Conservation (phyloP, 2,329 filamentous ascomycete species). For the Epicoccum sorghinum region DNA sequence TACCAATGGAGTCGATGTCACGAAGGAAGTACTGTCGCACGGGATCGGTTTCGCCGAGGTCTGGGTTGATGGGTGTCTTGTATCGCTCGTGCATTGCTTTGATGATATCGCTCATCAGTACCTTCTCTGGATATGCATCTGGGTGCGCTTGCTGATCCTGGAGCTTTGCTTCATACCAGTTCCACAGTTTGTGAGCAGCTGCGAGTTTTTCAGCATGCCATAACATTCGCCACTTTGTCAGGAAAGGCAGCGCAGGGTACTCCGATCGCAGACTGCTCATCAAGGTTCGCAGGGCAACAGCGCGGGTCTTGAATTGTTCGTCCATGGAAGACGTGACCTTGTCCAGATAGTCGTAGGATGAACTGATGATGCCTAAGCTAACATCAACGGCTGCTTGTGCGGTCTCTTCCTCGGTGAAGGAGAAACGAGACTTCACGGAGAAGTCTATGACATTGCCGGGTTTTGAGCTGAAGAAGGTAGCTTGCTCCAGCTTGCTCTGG, state of each 20-base stretch:
- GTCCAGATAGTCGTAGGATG: constrained; percentile 75
- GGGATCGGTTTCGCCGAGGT: constrained; percentile 74
- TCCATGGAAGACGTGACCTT: constrained; percentile 77
- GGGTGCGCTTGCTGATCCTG: constrained; percentile 72
- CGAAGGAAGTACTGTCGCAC: constrained; percentile 84
- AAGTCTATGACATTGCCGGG: constrained; percentile 89
- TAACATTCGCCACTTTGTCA: constrained; percentile 79
- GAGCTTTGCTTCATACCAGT: constrained; percentile 72
- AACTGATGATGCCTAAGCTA: constrained; percentile 81
- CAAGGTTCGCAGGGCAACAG: constrained; percentile 75
- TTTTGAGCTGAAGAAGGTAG: constrained; percentile 86
- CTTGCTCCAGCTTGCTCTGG: constrained; percentile 90
- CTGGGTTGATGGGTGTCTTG: constrained; percentile 69
- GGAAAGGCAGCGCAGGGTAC: constrained; percentile 67
- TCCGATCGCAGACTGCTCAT: constrained; percentile 72
- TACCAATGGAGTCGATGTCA: constrained; percentile 69
- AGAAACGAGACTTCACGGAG: constrained; percentile 67
- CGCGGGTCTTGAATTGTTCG: constrained; percentile 76
- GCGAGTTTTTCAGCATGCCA: constrained; percentile 90
- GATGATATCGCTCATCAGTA: constrained; percentile 75
- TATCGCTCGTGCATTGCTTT: constrained; percentile 77
- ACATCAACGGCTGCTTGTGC: constrained; percentile 77
- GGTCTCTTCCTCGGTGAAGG: constrained; percentile 73
- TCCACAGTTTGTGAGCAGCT: constrained; percentile 80
- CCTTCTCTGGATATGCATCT: constrained; percentile 65